Conservation (phyloP, 352 stramenopile genomes). For the Phytophthora sp. region DNA sequence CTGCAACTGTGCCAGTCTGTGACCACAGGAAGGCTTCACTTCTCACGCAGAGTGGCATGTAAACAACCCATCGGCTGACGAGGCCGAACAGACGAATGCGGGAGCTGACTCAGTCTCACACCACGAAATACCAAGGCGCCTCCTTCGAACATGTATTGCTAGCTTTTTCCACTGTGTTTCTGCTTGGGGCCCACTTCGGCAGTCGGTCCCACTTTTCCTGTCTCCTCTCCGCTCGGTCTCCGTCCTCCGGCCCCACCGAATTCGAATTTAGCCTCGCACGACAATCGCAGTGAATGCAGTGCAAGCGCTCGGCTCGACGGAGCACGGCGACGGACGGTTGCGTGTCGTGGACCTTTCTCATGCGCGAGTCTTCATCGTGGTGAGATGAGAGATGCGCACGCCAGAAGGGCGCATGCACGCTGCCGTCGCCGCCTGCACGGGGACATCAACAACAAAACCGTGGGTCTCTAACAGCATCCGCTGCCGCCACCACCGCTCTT, state of each 20-base stretch:
- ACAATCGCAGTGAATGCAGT: slow-evolving; percentile 12
- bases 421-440: neutral
- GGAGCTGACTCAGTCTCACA: slow-evolving; percentile 15
- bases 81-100: neutral
- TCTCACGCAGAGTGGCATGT: neutral
- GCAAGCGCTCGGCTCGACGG: neutral
- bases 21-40: slow-evolving; percentile 9
- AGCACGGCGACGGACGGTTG: slow-evolving; percentile 17
- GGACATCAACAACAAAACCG: slow-evolving; percentile 37
- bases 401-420: slow-evolving; percentile 17
- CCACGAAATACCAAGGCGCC: slow-evolving; percentile 20
- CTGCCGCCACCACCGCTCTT: slow-evolving; percentile 61
- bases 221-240: slow-evolving; percentile 2
- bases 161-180: slow-evolving; percentile 24
- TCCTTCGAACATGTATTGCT: slow-evolving; percentile 35
- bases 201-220: neutral
- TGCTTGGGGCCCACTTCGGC: slow-evolving; percentile 11
- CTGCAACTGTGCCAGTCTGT: slow-evolving; percentile 22
- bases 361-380: slow-evolving; percentile 12
- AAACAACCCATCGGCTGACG: slow-evolving; percentile 8
- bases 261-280: neutral
- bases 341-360: slow-evolving; percentile 18
- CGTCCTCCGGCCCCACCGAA: slow-evolving; percentile 1
- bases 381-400: slow-evolving; percentile 25
- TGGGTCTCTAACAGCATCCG: slow-evolving; percentile 56